A percentile compares a stretch with the other conserved stretches of the same genome.
These are phyloP conservation scores for Kluyveromyces sp. DNA, from an alignment of 1,139 yeast species.

Conservation along the genomic window DNA sequence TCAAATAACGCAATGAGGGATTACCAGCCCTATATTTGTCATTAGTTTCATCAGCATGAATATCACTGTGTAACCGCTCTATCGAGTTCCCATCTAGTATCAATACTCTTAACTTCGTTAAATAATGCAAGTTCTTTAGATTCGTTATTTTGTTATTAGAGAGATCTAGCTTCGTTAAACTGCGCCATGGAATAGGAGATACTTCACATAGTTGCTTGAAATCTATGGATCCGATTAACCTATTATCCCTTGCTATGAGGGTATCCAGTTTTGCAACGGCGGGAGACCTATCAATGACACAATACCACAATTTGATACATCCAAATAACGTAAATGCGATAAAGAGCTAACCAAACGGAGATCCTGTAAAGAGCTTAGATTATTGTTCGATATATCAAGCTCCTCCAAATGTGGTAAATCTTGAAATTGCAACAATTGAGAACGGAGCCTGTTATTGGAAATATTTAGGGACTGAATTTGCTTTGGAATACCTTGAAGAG, in stretches of 20 bases:
- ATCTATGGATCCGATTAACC: constrained; percentile 19
- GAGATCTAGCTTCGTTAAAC: constrained; percentile 20
- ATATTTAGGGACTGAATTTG: constrained; percentile 11
- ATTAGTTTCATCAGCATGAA: no score
- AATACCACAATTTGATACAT: constrained; percentile 21
- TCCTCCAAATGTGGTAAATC: constrained; percentile 19
- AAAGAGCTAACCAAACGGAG: constrained; percentile 5
- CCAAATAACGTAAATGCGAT: constrained; percentile 15
- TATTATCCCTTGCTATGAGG: constrained; percentile 19
- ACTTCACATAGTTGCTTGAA: constrained; percentile 13
- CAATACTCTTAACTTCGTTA: constrained; percentile 14
- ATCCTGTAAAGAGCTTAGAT: constrained; percentile 13
- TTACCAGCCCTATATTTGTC: not conserved
- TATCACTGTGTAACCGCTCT: constrained; percentile 9
- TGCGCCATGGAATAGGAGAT: constrained; percentile 16
- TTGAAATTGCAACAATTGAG: constrained; percentile 14
- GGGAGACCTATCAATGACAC: constrained; percentile 16
- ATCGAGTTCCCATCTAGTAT: constrained; percentile 22
- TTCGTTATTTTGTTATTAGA: constrained; percentile 17
- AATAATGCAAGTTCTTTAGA: constrained; percentile 14
- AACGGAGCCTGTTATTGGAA: constrained; percentile 15
- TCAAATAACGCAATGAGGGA: constrained; percentile 7
- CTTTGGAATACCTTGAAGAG: constrained; percentile 17
- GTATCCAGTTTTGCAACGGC: constrained; percentile 12
- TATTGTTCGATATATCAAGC: constrained; percentile 18